Evolutionary conservation across 257 asterid genomes (phyloP).

Genomic region (Knoxia roxburghii): DNA sequence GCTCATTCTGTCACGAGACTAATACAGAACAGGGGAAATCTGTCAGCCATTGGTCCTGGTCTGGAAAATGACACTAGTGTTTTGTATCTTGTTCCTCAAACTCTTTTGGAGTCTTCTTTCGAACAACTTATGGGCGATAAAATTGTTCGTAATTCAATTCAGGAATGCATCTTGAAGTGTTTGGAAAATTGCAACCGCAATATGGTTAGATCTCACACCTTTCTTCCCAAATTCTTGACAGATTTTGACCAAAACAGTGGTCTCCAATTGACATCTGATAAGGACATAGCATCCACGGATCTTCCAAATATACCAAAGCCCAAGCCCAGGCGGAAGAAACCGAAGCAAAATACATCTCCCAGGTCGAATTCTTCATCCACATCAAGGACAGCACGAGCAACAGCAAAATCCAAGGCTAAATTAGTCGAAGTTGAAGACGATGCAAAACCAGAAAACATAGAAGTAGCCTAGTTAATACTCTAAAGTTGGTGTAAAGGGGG

Average conservation of each 20-base stretch:
- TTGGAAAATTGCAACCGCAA: too few species aligned
- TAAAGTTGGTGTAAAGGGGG: neutral
- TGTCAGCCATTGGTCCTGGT: slow-evolving; percentile 15
- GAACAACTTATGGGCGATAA: neutral
- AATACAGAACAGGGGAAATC: slow-evolving; percentile 12
- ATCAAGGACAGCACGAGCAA: slow-evolving; percentile 44
- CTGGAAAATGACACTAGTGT: neutral
- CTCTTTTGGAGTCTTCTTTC: neutral
- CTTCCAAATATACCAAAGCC: slow-evolving; percentile 33
- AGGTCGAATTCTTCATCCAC: slow-evolving; percentile 41
- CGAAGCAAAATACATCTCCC: slow-evolving; percentile 47
- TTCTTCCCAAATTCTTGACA: slow-evolving; percentile 16
- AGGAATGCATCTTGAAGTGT: neutral
- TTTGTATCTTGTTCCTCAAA: neutral
- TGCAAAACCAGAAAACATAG: slow-evolving; percentile 43
- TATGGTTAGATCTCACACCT: too few species aligned
- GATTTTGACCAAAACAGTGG: slow-evolving; percentile 46
- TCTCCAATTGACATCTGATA: slow-evolving; percentile 40
- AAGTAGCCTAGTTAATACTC: slow-evolving; percentile 43
- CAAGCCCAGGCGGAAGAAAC: slow-evolving; percentile 61
- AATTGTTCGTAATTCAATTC: neutral
- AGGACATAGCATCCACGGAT: slow-evolving; percentile 32
- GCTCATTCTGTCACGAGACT: slow-evolving; percentile 45
- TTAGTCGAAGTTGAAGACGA: slow-evolving; percentile 50
- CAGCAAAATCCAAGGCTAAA: slow-evolving; percentile 47